Evolutionary conservation across 2,329 filamentous ascomycete species (phyloP).

Genomic region (Teratosphaeria pseudoeucalypti): DNA sequence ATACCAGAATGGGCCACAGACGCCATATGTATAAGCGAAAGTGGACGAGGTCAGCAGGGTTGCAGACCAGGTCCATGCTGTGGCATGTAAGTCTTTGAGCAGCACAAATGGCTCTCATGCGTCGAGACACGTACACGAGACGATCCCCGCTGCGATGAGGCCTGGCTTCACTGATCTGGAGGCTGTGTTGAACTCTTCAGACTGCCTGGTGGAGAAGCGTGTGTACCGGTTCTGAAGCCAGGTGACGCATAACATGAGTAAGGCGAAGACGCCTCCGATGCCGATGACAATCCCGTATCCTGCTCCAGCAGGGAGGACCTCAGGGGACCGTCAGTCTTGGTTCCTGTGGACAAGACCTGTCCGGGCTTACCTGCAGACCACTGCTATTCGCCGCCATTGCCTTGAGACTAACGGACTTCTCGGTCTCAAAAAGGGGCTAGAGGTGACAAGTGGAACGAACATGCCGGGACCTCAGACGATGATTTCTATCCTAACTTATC

Average conservation of each 20-base stretch:
- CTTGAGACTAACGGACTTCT: background rate
- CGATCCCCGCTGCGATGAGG: conserved; percentile 73
- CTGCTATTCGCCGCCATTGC: background rate
- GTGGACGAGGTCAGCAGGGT: conserved; percentile 25
- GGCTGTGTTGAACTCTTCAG: conserved; percentile 80
- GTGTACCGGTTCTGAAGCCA: conserved; percentile 33
- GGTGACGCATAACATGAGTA: conserved; percentile 25
- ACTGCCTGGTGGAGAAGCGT: conserved; percentile 16
- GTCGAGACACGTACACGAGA: conserved; percentile 35
- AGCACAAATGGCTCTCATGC: no score
- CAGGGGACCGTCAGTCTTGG: background rate
- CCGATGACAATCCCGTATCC: conserved; percentile 57
- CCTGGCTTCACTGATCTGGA: conserved; percentile 80
- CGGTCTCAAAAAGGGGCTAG: background rate
- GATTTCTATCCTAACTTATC: background rate
- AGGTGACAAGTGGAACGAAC: background rate
- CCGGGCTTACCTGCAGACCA: background rate
- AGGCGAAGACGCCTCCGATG: conserved; percentile 60
- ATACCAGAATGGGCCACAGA: conserved; percentile 31
- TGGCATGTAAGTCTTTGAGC: background rate
- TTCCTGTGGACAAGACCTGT: background rate
- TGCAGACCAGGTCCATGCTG: conserved; percentile 66
- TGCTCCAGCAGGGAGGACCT: conserved; percentile 9
- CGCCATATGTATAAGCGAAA: conserved; percentile 29
- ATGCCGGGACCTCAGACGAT: background rate